phyloP scores from a whole-genome alignment of 139 green algal species.

The Chlorella sp. region DNA sequence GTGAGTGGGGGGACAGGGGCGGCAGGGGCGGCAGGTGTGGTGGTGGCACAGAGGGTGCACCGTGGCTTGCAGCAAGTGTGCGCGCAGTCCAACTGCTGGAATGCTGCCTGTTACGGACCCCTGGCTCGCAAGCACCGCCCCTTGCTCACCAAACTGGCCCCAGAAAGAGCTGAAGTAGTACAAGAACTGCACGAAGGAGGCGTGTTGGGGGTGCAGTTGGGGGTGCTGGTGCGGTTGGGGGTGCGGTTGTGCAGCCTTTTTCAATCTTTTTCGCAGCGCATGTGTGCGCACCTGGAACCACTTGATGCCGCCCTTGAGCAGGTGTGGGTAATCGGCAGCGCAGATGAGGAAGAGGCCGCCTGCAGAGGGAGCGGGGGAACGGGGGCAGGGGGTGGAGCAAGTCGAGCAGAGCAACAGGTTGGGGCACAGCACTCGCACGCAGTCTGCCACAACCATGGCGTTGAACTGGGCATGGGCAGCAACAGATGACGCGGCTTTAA shows the following conservation, averaged over 20 bases:
- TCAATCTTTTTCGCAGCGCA: too few species aligned
- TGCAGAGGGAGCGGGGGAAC: slow-evolving; percentile 22
- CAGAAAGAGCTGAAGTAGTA: slow-evolving; percentile 87
- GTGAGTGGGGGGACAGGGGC: not conserved
- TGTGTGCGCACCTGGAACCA: slow-evolving; percentile 33
- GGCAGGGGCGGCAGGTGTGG: not conserved
- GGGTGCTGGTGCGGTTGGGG: too few species aligned
- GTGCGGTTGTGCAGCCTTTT: too few species aligned
- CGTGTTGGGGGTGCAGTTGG: too few species aligned
- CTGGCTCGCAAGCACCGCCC: not conserved
- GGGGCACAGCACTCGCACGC: not conserved
- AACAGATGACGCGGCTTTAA: too few species aligned
- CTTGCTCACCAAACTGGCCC: slow-evolving; percentile 17
- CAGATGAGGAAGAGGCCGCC: slow-evolving; percentile 75
- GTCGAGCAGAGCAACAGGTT: not conserved
- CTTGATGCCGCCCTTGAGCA: slow-evolving; percentile 43
- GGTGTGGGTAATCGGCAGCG: slow-evolving; percentile 59
- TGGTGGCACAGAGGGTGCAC: too few species aligned
- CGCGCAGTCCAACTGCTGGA: too few species aligned
- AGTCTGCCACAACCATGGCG: too few species aligned
- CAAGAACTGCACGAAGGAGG: slow-evolving; percentile 31
- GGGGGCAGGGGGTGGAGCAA: not conserved
- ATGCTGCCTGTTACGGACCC: too few species aligned
- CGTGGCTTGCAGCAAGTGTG: too few species aligned
- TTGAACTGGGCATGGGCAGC: too few species aligned